Percentiles rank a stretch among this genome's conserved stretches.
Evolutionary conservation across 208 protist species (phyloP).

Genomic region (Trypanosoma cruzi): DNA sequence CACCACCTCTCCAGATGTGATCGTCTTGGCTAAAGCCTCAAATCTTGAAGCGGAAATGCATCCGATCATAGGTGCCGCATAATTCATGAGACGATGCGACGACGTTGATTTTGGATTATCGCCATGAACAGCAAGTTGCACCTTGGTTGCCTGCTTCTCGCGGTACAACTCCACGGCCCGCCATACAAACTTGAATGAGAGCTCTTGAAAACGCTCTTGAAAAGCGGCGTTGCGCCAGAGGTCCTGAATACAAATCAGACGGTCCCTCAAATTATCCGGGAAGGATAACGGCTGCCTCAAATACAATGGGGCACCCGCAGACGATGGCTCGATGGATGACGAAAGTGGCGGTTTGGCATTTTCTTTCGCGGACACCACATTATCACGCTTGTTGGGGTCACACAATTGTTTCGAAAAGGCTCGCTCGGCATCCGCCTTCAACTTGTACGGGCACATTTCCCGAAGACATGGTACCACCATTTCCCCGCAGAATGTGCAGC

Average conservation of each 20-base stretch:
- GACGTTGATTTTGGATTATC: background rate
- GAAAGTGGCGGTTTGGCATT: background rate
- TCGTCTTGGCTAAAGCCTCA: conserved; percentile 39
- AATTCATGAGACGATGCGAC: background rate
- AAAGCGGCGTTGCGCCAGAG: conserved; percentile 45
- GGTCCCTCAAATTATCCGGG: background rate
- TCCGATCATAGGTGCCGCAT: background rate
- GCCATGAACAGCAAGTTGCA: background rate
- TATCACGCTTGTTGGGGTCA: background rate
- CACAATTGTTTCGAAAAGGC: conserved; percentile 1
- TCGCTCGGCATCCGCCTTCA: conserved; percentile 46
- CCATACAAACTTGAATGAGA: conserved; percentile 47
- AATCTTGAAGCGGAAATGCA: conserved; percentile 45
- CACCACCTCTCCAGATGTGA: conserved; percentile 40
- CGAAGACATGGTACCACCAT: conserved; percentile 75
- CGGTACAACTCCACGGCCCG: conserved; percentile 42
- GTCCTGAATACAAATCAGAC: conserved; percentile 33
- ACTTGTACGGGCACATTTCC: conserved; percentile 58
- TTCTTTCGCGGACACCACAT: background rate
- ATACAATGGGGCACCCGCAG: background rate
- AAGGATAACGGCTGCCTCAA: background rate
- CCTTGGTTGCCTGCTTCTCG: conserved; percentile 24
- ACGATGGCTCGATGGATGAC: background rate
- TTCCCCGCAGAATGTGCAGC: conserved; percentile 72
- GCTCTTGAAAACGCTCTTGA: conserved; percentile 37